phyloP scores from a whole-genome alignment of 345 rosid genomes.

The Arabis hirsuta region DNA sequence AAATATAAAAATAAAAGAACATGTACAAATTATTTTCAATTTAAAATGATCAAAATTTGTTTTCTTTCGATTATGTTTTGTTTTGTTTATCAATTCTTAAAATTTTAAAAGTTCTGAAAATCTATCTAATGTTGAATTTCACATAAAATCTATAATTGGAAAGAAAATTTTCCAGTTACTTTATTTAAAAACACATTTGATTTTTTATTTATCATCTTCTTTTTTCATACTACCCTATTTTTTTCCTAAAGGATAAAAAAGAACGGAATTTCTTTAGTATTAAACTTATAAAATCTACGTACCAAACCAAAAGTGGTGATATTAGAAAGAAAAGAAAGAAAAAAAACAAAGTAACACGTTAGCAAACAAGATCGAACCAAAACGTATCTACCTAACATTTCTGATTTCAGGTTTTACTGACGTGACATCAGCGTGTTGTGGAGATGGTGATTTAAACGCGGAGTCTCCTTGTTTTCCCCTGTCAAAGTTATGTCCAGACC shows the following conservation, averaged over 20 bases:
- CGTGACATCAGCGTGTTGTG: slow-evolving; percentile 79
- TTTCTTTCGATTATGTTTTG: not conserved
- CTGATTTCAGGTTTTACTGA: slow-evolving; percentile 59
- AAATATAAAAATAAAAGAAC: not conserved
- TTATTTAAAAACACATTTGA: not conserved
- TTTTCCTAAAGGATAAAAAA: no score
- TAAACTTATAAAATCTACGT: no score
- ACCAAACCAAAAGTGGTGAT: no score
- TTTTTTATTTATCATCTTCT: no score
- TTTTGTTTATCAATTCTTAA: not conserved
- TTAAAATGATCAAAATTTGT: not conserved
- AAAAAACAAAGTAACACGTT: no score
- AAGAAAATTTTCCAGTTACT: not conserved
- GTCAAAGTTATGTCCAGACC: slow-evolving; percentile 59
- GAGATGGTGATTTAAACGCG: slow-evolving; percentile 64
- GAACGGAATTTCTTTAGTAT: no score
- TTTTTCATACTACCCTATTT: no score
- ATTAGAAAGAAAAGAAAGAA: no score
- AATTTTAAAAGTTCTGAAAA: not conserved
- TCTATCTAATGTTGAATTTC: not conserved
- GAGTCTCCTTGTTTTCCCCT: slow-evolving; percentile 56
- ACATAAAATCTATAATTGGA: not conserved
- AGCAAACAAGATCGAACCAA: not conserved
- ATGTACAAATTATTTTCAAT: not conserved
- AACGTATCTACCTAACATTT: not conserved